Conservation (phyloP, 306 rosid genomes). For the Echinosophora koreensis region DNA sequence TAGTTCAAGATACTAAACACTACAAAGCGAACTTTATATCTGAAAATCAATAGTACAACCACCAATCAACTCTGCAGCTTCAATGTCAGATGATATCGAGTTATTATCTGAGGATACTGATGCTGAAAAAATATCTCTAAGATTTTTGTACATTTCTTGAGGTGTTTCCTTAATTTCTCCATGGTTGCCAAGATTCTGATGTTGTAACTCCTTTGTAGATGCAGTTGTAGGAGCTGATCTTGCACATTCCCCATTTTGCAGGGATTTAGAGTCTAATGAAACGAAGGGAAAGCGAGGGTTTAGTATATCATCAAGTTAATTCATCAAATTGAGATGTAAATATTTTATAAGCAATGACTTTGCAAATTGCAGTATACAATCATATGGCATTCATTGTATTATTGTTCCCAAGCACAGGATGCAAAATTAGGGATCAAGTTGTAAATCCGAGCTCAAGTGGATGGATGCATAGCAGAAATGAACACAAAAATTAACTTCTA, state of each 20-base stretch:
- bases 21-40: constrained; percentile 49
- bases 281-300: constrained; percentile 6
- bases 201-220: constrained; percentile 45
- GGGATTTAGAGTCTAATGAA: constrained; percentile 48
- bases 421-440: constrained; percentile 26
- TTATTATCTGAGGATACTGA: constrained; percentile 46
- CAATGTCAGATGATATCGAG: constrained; percentile 55
- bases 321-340: constrained; percentile 40
- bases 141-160: constrained; percentile 56
- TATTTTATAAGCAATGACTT: not conserved
- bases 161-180: constrained; percentile 44
- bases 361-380: constrained; percentile 10
- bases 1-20: constrained; percentile 30
- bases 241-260: constrained; percentile 40
- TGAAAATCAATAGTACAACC: constrained; percentile 78
- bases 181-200: constrained; percentile 36
- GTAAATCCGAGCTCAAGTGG: constrained; percentile 3
- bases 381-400: constrained; percentile 9
- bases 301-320: constrained; percentile 12
- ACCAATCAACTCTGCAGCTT: constrained; percentile 67
- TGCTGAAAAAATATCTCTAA: constrained; percentile 56
- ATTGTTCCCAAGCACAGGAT: constrained; percentile 12
- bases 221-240: constrained; percentile 48
- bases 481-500: not conserved
- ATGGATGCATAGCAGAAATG: not conserved